These are phyloP conservation scores for Thielaviopsis musarum DNA, from an alignment of 2,329 filamentous ascomycete species.

Conservation along the genomic window DNA sequence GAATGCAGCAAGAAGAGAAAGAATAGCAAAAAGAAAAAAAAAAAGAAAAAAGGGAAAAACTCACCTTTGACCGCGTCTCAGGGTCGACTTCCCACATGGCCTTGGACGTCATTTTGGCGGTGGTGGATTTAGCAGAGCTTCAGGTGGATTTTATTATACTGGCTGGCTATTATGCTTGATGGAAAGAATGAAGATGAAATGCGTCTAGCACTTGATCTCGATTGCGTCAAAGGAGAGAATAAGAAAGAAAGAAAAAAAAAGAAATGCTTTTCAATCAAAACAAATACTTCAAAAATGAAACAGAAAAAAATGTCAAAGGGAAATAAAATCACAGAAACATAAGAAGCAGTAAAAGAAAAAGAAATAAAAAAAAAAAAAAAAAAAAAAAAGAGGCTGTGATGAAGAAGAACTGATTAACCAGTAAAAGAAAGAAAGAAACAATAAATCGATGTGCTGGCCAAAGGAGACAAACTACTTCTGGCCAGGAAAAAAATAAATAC, in stretches of 20 bases:
- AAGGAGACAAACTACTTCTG: not conserved
- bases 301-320: not conserved
- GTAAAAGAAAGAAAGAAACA: not conserved
- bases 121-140: not conserved
- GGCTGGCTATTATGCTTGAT: not conserved
- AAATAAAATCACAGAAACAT: too few relatives aligned
- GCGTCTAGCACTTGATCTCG: not conserved
- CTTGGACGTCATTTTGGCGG: conserved; percentile 43
- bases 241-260: not conserved
- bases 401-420: not conserved
- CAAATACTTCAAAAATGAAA: too few relatives aligned
- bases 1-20: not conserved
- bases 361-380: not conserved
- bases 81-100: conserved; percentile 98
- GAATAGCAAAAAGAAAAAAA: too few relatives aligned
- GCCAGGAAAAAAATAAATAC: not conserved
- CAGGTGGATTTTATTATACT: not conserved
- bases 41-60: conserved; percentile 9
- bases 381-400: not conserved
- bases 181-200: not conserved
- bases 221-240: not conserved
- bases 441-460: not conserved
- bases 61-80: conserved; percentile 86
- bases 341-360: not conserved
- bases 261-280: too few relatives aligned